Evolutionary conservation across 805 yeast genomes (phyloP), one percentile per base, ranked within the genome.

Genomic region (Lipomyces sp.): DNA sequence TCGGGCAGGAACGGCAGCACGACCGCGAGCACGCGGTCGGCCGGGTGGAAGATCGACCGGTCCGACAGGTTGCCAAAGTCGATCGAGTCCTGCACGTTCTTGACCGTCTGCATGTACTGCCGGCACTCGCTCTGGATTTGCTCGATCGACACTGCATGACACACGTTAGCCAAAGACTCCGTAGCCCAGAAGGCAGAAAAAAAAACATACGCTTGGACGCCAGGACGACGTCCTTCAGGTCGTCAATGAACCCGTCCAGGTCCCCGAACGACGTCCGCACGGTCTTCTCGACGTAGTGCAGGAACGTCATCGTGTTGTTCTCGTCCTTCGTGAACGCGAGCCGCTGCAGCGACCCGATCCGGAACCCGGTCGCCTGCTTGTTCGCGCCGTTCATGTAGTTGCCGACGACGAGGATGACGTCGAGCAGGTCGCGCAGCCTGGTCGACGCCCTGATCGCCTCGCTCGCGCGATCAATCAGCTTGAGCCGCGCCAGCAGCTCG

Each of bases 341-440:
- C 60, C 98, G 74, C 63, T 89, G 96, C 46, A 93, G 74, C n/a
- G 96, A 86, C 39, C 86, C 83, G 53, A 93, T 72, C 62, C 85
- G 84, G 75, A 95, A 95, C 2, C 99, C 99, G 58, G 79, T 77
- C 1, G 97, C 98, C 66, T 89, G 95, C 61, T 89, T 90, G 2
- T 87, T 75, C n/a, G 81, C 73, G 62, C 89, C 96, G 66, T 95
- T 93, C 98, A 93, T 93, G 66, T 83, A 91, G 67, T 93, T 93
- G 52, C 98, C 99, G 44, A 93, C 93, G 3, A 90, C 83, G 57
- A 90, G 73, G 55, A 93, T 91, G 41, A 93, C 80, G 49, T 86
- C 89, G 63, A 95, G 77, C 14, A 93, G 81, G 48, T 80, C 77
- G 55, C 81, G 78, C 63, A 95, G 74, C 45, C 81, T 79, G 16